Evolutionary conservation across 73 alveolate species (phyloP).

Genomic region (Tetrahymena borealis): DNA sequence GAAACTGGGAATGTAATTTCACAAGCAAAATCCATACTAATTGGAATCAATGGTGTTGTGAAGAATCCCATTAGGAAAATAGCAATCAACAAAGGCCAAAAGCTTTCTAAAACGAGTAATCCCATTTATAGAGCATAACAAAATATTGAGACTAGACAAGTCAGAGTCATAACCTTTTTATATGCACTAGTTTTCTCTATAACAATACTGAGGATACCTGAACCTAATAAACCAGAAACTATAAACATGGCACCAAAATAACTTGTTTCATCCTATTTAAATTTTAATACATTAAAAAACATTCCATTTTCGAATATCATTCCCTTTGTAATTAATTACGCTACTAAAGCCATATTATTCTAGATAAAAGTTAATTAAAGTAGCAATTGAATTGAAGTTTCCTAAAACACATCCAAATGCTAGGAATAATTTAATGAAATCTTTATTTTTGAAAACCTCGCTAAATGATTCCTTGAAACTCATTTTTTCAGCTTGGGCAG

Average conservation of each 20-base stretch:
- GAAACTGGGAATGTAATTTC: constrained; percentile 80
- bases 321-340: too few relatives aligned
- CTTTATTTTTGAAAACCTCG: constrained; percentile 35
- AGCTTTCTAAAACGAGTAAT: constrained; percentile 13
- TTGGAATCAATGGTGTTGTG: constrained; percentile 71
- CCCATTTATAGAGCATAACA: constrained; percentile 1
- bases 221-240: constrained; percentile 63
- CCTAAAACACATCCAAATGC: constrained; percentile 49
- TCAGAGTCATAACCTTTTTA: constrained; percentile 12
- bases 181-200: constrained; percentile 45
- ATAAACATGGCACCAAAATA: constrained; percentile 62
- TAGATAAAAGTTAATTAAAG: constrained; percentile 40
- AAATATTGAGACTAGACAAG: constrained; percentile 12
- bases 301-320: background rate
- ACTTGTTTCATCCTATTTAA: constrained; percentile 35
- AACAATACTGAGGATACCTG: constrained; percentile 49
- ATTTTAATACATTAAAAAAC: background rate
- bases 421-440: constrained; percentile 30
- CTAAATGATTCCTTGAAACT: constrained; percentile 24
- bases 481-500: constrained; percentile 41
- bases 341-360: constrained; percentile 43
- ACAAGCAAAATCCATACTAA: constrained; percentile 68
- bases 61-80: constrained; percentile 57
- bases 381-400: constrained; percentile 51
- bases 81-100: constrained; percentile 12